phyloP scores from a whole-genome alignment of 768 basidiomycete genomes.

The Mycena kentingensis region DNA sequence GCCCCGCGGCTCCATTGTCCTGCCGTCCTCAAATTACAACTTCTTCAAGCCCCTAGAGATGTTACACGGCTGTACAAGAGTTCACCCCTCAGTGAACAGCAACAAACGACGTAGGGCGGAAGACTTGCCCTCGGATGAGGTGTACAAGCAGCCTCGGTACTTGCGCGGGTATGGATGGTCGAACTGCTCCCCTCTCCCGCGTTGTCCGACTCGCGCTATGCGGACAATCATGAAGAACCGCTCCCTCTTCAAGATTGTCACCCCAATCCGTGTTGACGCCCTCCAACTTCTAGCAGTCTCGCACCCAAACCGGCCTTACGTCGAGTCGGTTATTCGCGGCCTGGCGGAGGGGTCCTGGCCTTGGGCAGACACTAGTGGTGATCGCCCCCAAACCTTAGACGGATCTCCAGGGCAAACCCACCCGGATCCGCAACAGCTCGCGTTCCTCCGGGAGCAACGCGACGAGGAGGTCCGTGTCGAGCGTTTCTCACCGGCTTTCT shows the following conservation, averaged over 20 bases:
- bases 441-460: conserved; percentile 21
- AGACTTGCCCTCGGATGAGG: too few species aligned
- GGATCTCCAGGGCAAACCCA: not conserved
- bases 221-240: conserved; percentile 30
- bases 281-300: conserved; percentile 21
- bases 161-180: too few species aligned
- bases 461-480: conserved; percentile 7
- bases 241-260: conserved; percentile 38
- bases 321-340: conserved; percentile 32
- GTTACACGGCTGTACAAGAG: too few species aligned
- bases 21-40: too few species aligned
- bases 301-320: conserved; percentile 46
- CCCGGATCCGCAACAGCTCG: not conserved
- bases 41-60: too few species aligned
- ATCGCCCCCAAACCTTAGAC: not conserved
- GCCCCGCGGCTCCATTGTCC: too few species aligned
- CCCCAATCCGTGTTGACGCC: conserved; percentile 24
- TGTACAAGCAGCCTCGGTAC: too few species aligned
- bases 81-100: too few species aligned
- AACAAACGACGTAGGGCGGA: too few species aligned
- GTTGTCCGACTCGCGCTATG: too few species aligned
- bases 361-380: too few species aligned
- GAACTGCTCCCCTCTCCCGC: too few species aligned
- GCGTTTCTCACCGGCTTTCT: conserved; percentile 16
- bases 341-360: conserved; percentile 50